Base-by-base conservation (phyloP, 1,284 basidiomycete genomes). In the Ustanciosporium gigantosporum region DNA sequence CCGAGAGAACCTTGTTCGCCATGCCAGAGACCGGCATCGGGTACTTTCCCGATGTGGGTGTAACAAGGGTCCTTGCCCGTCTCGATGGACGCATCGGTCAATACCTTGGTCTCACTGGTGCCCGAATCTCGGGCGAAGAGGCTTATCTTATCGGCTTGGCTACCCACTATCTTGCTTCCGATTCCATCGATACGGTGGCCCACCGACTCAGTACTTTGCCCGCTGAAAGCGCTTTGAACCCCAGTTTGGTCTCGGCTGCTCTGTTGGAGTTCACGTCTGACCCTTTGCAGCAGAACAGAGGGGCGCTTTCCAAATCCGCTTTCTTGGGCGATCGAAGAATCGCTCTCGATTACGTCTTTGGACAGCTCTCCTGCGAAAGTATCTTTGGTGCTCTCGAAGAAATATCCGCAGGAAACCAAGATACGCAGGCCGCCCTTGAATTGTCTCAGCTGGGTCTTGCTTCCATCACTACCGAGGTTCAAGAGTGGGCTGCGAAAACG, bases 11-110 rank as follows among this genome's bases (percentile, higher is more conserved):
- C 0, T n/a, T 76, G 35, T 73, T 73, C 29, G 89, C 92, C n/a
- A 98, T 98, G 94, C 95, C 95, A 25, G 75, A 77, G 52, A 74
- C 73, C 8, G 72, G 68, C n/a, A 77, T 77, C 32, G 75, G 75
- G 27, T 76, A 74, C 57, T 77, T 82, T 68, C 91, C 91, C 23
- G 91, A 94, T 79, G 94, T 98, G 39, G 95, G 95, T 27, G 89
- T 88, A 32, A 92, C 86, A 67, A 89, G 88, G 80, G 92, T 91
- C 80, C 82, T 98, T 43, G 87, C 91, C 22, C 85, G 88, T 66
- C 81, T 98, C 46, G 95, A 99, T 76, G 95, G 95, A 14, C 83
- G 89, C 65, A 78, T 97, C 44, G 95, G 95, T 31, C 88, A 90
- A 16, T 98, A 95, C 82, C 85, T 98, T 46, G 90, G 87, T n/a